phyloP scores from a whole-genome alignment of 257 asterid genomes.

The Solanum lycopersicoides region DNA sequence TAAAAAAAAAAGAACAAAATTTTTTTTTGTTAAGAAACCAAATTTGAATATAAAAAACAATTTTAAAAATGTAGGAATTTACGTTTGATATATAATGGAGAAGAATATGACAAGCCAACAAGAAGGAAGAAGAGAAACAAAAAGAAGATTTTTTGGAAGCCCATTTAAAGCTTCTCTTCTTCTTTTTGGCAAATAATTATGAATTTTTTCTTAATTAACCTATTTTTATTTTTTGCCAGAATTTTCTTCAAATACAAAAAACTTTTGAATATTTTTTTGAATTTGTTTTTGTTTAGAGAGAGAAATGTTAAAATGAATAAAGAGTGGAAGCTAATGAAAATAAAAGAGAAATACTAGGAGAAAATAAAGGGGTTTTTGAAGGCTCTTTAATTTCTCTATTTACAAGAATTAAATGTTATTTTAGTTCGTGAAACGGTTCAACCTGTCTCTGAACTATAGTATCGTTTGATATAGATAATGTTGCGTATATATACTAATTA shows the following conservation, averaged over 20 bases:
- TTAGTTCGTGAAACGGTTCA: neutral
- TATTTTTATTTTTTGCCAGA: neutral
- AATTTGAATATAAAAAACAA: neutral
- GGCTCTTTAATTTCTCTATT: neutral
- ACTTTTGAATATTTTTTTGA: neutral
- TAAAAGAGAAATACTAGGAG: conserved; percentile 3
- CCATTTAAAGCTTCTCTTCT: conserved; percentile 27
- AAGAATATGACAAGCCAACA: conserved; percentile 43
- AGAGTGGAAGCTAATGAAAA: neutral
- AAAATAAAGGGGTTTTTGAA: neutral
- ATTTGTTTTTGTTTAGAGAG: neutral
- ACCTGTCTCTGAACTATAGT: neutral
- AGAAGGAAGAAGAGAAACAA: conserved; percentile 40
- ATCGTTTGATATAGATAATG: too few species aligned
- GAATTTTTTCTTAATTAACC: neutral
- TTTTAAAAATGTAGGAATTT: neutral
- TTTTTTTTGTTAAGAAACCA: neutral
- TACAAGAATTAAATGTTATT: neutral
- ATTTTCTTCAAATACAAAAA: neutral
- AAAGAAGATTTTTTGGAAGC: conserved; percentile 18
- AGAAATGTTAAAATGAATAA: neutral
- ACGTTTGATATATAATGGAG: conserved; percentile 61
- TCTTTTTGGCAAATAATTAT: conserved; percentile 7
- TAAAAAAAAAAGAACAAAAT: too few species aligned
- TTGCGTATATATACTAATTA: accelerated